Evolutionary conservation across 2,329 filamentous ascomycete species (phyloP).

Genomic region (Trichophyton benhamiae): DNA sequence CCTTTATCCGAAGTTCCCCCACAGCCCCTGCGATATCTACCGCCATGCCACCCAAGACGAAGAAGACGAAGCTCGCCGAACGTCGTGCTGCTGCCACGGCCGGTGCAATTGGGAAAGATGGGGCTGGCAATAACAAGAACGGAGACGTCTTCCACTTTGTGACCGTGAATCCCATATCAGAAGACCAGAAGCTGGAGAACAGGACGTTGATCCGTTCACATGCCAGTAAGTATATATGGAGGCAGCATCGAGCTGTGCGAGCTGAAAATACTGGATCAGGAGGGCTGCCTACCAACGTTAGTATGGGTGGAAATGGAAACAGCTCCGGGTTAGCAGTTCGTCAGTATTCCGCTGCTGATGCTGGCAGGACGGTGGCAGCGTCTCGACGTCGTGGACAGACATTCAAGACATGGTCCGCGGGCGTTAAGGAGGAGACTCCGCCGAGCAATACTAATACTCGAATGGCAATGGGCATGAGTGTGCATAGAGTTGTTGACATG

Average conservation of each 20-base stretch:
- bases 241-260: constrained; percentile 14
- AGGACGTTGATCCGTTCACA: constrained; percentile 15
- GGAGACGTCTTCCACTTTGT: constrained; percentile 15
- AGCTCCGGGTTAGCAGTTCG: background rate
- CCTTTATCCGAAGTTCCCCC: background rate
- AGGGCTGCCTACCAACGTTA: background rate
- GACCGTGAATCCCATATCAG: constrained; percentile 15
- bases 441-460: background rate
- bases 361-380: background rate
- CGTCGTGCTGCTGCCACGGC: background rate
- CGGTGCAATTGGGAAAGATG: background rate
- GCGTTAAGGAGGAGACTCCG: background rate
- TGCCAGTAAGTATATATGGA: constrained; percentile 16
- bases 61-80: constrained; percentile 3
- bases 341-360: background rate
- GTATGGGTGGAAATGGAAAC: background rate
- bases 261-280: background rate
- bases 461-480: background rate
- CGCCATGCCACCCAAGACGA: constrained; percentile 1
- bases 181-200: constrained; percentile 14
- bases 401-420: background rate
- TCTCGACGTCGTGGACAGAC: background rate
- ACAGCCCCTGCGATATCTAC: background rate
- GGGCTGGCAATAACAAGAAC: background rate
- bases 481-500: background rate